Conservation (phyloP, 305 asterid species). For the Fraxinus baroniana region DNA sequence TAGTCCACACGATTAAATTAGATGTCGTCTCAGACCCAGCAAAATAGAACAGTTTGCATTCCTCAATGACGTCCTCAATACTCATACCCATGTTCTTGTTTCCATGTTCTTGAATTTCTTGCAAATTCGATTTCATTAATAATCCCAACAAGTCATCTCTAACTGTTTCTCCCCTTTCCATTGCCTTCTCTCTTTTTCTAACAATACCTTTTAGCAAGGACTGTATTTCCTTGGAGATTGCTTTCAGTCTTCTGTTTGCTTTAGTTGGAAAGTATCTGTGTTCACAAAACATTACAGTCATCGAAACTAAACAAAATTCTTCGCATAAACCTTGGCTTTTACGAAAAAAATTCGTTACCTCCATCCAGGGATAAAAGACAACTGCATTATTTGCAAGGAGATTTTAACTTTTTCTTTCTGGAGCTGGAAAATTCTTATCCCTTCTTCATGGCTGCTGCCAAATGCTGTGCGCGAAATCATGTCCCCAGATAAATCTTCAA, state of each 20-base stretch:
- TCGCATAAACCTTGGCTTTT: neutral
- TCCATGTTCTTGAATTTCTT: conserved; percentile 30
- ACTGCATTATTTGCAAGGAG: conserved; percentile 4
- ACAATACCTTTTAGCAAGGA: conserved; percentile 33
- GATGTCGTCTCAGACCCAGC: conserved; percentile 48
- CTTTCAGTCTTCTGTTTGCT: conserved; percentile 36
- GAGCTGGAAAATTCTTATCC: conserved; percentile 42
- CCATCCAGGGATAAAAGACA: conserved; percentile 31
- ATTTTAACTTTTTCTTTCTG: conserved; percentile 31
- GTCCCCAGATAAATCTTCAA: conserved; percentile 40
- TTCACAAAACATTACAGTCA: neutral
- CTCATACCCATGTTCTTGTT: conserved; percentile 35
- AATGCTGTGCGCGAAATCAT: conserved; percentile 54
- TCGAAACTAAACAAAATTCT: neutral
- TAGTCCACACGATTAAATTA: conserved; percentile 36
- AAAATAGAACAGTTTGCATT: conserved; percentile 41
- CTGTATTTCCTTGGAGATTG: conserved; percentile 27
- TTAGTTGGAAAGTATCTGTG: conserved; percentile 49
- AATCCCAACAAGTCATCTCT: conserved; percentile 40
- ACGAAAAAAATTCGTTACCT: conserved; percentile 16
- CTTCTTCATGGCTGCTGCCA: conserved; percentile 47
- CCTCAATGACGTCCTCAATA: conserved; percentile 37
- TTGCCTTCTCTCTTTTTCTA: conserved; percentile 33
- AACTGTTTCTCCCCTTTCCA: conserved; percentile 30
- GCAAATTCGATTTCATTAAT: conserved; percentile 40